Conservation (phyloP, 208 protist species). For the Plasmodiophora brassicae region DNA sequence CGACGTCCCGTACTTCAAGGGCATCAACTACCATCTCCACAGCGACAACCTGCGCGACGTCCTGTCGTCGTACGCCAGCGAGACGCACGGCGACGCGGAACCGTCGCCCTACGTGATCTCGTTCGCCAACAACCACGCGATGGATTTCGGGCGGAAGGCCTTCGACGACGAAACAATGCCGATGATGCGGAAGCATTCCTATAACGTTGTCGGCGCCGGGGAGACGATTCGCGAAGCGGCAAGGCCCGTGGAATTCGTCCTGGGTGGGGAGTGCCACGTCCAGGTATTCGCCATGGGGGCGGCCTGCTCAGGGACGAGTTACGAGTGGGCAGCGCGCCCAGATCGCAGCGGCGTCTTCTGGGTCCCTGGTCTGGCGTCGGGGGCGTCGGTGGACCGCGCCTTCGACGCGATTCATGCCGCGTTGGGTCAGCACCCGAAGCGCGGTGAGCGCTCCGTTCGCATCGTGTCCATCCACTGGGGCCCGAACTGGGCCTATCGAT, state of each 20-base stretch:
- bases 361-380: neutral
- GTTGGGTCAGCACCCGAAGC: neutral
- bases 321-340: neutral
- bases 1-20: neutral
- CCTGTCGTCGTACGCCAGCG: neutral
- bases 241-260: neutral
- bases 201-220: constrained; percentile 18
- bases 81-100: neutral
- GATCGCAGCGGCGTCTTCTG: neutral
- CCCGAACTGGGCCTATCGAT: constrained; percentile 25
- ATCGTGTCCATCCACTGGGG: constrained; percentile 37
- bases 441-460: neutral
- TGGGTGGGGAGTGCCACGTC: neutral
- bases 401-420: neutral
- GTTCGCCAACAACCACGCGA: constrained; percentile 30
- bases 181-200: neutral
- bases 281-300: neutral
- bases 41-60: neutral
- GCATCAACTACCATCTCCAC: constrained; percentile 39
- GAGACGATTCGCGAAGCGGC: neutral
- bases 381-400: neutral
- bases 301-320: neutral
- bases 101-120: neutral
- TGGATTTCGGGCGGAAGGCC: neutral
- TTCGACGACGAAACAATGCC: neutral